Percentiles rank a stretch among this genome's conserved stretches.
Conservation (phyloP, 495 filamentous ascomycete species). For the Penicillium salamii region DNA sequence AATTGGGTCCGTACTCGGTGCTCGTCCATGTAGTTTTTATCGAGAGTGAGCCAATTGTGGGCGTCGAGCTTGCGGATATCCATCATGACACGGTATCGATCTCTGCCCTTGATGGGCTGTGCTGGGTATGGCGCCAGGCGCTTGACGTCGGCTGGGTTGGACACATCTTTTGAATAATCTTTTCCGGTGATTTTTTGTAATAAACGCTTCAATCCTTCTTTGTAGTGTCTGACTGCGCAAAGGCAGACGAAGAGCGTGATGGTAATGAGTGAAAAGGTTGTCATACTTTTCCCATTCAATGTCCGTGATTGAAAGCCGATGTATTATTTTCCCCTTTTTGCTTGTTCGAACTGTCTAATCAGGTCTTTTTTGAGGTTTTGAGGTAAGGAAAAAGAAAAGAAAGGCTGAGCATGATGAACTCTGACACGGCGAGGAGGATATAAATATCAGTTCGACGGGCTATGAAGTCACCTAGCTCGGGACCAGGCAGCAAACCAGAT, state of each 20-base stretch:
- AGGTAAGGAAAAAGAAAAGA: conserved; percentile 13
- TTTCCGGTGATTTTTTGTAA: conserved; percentile 11
- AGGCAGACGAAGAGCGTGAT: conserved; percentile 38
- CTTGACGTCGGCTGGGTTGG: conserved; percentile 32
- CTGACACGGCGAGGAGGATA: conserved; percentile 8
- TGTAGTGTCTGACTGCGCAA: conserved; percentile 41
- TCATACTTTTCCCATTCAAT: conserved; percentile 27
- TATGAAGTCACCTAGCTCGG: conserved; percentile 12
- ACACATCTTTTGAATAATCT: conserved; percentile 6
- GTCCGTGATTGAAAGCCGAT: neutral
- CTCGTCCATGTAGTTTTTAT: conserved; percentile 50
- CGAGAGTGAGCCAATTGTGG: conserved; percentile 54
- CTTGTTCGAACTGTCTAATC: conserved; percentile 1
- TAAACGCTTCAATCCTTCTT: conserved; percentile 26
- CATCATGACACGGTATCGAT: conserved; percentile 51
- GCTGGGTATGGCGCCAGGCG: conserved; percentile 42
- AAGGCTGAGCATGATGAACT: conserved; percentile 10
- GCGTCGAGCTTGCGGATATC: conserved; percentile 51
- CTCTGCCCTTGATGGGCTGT: conserved; percentile 43
- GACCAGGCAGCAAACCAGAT: conserved; percentile 13
- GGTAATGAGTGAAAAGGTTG: conserved; percentile 35
- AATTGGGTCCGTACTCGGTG: conserved; percentile 44
- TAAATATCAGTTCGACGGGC: conserved; percentile 13
- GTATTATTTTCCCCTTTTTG: neutral
- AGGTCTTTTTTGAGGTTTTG: neutral